Conservation (phyloP, 768 basidiomycete genomes). For the Lepiota venenata region DNA sequence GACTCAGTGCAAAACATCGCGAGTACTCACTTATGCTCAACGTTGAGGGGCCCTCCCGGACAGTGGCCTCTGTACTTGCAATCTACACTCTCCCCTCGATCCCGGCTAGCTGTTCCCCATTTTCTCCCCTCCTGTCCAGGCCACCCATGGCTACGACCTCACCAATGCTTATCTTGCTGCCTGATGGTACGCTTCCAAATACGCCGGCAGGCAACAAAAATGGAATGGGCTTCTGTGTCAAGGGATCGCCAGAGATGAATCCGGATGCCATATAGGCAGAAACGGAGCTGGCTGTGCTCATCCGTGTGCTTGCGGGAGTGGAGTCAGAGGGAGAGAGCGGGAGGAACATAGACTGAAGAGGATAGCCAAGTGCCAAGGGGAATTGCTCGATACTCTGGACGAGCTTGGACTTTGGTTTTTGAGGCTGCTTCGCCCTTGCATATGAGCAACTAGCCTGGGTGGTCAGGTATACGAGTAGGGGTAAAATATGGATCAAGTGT, state of each 20-base stretch:
- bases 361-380: no score
- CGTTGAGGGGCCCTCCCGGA: background rate
- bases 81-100: constrained; percentile 20
- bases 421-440: background rate
- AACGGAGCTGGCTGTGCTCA: no score
- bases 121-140: constrained; percentile 2
- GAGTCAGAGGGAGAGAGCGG: no score
- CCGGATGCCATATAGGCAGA: no score
- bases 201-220: constrained; percentile 22
- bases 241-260: background rate
- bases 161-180: constrained; percentile 22
- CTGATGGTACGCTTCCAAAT: constrained; percentile 9
- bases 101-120: no score
- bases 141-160: no score
- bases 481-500: no score
- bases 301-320: no score
- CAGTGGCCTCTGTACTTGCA: constrained; percentile 17
- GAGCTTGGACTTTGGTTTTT: constrained; percentile 25
- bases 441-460: background rate
- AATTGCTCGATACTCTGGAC: constrained; percentile 37
- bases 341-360: no score
- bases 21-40: no score
- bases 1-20: background rate
- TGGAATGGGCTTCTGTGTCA: constrained; percentile 15
- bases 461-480: constrained; percentile 6